Conservation (phyloP, 805 yeast species). For the Metschnikowia rubicola region DNA sequence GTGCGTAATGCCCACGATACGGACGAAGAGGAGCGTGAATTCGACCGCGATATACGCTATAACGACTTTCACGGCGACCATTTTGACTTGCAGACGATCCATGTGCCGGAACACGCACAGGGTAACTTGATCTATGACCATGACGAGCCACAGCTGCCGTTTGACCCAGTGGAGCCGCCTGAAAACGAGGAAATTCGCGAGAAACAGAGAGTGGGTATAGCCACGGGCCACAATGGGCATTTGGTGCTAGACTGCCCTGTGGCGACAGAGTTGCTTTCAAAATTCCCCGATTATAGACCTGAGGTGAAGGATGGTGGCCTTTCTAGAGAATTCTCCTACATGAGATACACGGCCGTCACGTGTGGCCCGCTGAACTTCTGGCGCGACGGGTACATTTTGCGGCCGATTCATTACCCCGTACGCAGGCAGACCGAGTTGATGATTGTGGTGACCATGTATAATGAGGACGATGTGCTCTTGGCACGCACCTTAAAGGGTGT, state of each 20-base stretch:
- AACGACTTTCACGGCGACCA: constrained; percentile 41
- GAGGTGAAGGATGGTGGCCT: constrained; percentile 37
- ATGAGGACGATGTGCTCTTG: constrained; percentile 60
- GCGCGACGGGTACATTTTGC: constrained; percentile 51
- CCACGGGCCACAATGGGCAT: constrained; percentile 54
- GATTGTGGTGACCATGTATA: constrained; percentile 63
- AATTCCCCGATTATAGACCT: constrained; percentile 38
- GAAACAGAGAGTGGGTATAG: constrained; percentile 29
- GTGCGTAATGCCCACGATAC: constrained; percentile 42
- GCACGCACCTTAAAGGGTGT: constrained; percentile 63
- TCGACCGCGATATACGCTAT: constrained; percentile 37
- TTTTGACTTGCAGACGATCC: constrained; percentile 36
- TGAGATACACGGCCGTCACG: constrained; percentile 64
- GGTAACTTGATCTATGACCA: constrained; percentile 7
- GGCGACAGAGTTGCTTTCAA: constrained; percentile 56
- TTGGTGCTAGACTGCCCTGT: constrained; percentile 87
- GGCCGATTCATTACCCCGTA: constrained; percentile 52
- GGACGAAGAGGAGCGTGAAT: constrained; percentile 40
- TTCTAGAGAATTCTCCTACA: constrained; percentile 54
- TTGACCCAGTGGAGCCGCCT: constrained; percentile 33
- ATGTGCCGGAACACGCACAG: constrained; percentile 20
- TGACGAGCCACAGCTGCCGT: constrained; percentile 24
- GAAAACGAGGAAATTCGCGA: constrained; percentile 30
- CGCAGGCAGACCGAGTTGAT: constrained; percentile 58
- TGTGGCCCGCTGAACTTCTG: constrained; percentile 66